Evolutionary conservation across 768 basidiomycete genomes (phyloP), one percentile per base, ranked within the genome.

Genomic region (Lyophyllum decastes): DNA sequence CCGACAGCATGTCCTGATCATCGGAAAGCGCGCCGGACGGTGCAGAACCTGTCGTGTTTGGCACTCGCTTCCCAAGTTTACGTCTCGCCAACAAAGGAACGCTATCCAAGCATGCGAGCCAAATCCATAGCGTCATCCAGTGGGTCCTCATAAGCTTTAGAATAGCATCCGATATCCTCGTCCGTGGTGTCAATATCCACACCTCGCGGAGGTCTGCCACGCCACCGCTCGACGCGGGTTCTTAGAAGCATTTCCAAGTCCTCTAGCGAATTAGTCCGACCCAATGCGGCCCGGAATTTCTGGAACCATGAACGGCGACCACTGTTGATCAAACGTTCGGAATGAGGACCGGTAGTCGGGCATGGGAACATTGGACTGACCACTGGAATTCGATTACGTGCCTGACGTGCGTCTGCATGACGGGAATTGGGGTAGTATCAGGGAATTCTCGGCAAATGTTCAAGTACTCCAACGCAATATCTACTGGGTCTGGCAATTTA

Each of bases 371-470:
- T 49, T 40, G 50, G 11, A 67, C 82, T 57, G 56, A 87, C 89
- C 85, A 88, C 69, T 89, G 86, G 65, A 83, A 83, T 66, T 83
- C 84, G 53, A 91, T 68, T 54, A 91, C 83, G 70, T 87, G 85
- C 46, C 83, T 77, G 56, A 92, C 74, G 65, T 92, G 90, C 4
- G 82, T 79, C 69, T 83, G 83, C 2, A 87, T 71, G 11, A 77
- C 79, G 54, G 78, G 57, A 14, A 88, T 60, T 2, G 81, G 68
- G 16, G 80, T 81, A 8, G 81, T 81, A 22, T 64, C 81, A 10
- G 80, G 79, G 64, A 84, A 82, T 30, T 70, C 62, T 57, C 73
- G 72, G 69, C 88, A 91, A 19, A 88, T 66, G 16, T 76, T 76
- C 40, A 92, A 77, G 68, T 92, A 93, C 66, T 90, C 89, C 38